Percentiles rank a stretch among this genome's conserved stretches.
These are phyloP conservation scores for Linum usitatissimum DNA, from an alignment of 345 rosid species.

Conservation along the genomic window DNA sequence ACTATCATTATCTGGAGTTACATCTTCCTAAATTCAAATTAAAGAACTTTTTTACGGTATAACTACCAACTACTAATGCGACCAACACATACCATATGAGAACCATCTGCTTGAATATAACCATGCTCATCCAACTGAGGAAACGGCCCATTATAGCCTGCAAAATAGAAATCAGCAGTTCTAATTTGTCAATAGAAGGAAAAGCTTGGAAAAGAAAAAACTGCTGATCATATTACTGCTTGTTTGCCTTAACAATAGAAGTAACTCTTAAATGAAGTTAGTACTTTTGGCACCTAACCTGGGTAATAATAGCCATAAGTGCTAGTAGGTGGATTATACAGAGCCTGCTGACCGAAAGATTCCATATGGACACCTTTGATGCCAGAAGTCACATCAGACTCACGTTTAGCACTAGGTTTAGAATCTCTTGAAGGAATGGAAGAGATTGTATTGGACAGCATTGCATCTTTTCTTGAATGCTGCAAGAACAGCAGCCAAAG, in stretches of 20 bases:
- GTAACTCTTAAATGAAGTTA: neutral
- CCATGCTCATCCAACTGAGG: conserved; percentile 29
- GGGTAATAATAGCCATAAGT: conserved; percentile 37
- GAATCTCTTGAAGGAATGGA: conserved; percentile 5
- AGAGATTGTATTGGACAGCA: neutral
- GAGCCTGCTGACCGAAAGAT: conserved; percentile 21
- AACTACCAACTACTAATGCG: neutral
- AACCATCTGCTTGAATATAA: conserved; percentile 26
- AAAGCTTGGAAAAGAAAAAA: neutral
- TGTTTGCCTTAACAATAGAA: neutral
- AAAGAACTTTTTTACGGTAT: no score
- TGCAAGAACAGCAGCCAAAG: neutral
- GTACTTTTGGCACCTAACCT: conserved; percentile 27
- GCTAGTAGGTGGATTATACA: conserved; percentile 21
- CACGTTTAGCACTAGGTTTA: neutral
- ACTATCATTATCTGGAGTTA: neutral
- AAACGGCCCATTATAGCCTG: conserved; percentile 42
- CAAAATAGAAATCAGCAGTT: conserved; percentile 6
- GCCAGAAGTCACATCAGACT: neutral
- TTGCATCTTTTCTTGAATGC: neutral
- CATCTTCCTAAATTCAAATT: no score
- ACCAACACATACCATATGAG: conserved; percentile 29
- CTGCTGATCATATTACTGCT: neutral
- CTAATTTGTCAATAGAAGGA: neutral
- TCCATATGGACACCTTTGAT: conserved; percentile 17